phyloP scores from a whole-genome alignment of 2,329 filamentous ascomycete species.

The Aschersonia sp. region DNA sequence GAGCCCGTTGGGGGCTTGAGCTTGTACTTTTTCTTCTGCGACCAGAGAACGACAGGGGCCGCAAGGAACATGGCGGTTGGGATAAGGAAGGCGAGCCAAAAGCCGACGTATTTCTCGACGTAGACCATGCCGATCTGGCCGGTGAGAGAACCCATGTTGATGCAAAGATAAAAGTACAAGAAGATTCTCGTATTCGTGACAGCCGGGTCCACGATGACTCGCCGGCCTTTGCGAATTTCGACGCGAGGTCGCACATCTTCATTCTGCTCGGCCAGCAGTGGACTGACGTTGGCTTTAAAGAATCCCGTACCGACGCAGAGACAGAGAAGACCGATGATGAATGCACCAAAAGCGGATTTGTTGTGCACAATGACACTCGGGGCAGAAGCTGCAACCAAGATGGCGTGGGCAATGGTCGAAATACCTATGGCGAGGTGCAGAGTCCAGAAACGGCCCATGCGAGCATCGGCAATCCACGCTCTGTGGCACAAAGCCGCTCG shows the following conservation, averaged over 20 bases:
- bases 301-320: conserved; percentile 56
- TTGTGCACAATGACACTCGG: conserved; percentile 45
- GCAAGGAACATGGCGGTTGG: conserved; percentile 51
- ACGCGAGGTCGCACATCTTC: conserved; percentile 42
- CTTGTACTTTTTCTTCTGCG: conserved; percentile 46
- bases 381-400: conserved; percentile 51
- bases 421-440: conserved; percentile 54
- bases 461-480: conserved; percentile 50
- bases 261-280: conserved; percentile 59
- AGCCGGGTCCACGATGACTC: conserved; percentile 56
- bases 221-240: conserved; percentile 42
- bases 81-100: conserved; percentile 57
- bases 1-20: conserved; percentile 56
- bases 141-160: conserved; percentile 48
- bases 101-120: conserved; percentile 62
- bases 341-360: conserved; percentile 46
- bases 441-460: conserved; percentile 59
- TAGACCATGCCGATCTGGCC: conserved; percentile 52
- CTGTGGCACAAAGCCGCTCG: conserved; percentile 9
- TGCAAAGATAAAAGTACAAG: conserved; percentile 42
- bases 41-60: conserved; percentile 46
- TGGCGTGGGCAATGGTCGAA: conserved; percentile 50
- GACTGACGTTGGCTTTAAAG: conserved; percentile 70
- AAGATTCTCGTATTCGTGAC: conserved; percentile 56
- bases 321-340: conserved; percentile 48